Conservation (phyloP, 352 stramenopile species). For the Phytophthora fragariae region DNA sequence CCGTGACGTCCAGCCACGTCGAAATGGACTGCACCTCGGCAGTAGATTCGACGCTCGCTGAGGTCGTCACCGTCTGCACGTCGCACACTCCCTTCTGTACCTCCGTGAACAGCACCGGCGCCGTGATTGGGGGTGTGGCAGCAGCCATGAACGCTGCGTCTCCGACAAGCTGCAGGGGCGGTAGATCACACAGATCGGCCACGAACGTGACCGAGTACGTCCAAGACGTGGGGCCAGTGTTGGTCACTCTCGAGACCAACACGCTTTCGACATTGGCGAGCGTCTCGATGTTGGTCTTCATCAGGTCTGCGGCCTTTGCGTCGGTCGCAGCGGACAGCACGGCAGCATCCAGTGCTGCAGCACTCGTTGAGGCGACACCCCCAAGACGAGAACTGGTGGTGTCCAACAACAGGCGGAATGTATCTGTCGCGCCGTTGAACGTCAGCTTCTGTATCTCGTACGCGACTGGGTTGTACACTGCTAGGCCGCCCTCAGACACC, state of each 20-base stretch:
- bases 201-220: slow-evolving; percentile 91
- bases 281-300: slow-evolving; percentile 87
- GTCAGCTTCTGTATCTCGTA: slow-evolving; percentile 93
- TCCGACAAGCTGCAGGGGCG: slow-evolving; percentile 65
- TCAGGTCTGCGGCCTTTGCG: slow-evolving; percentile 62
- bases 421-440: slow-evolving; percentile 65
- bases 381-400: slow-evolving; percentile 63
- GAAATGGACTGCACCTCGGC: slow-evolving; percentile 91
- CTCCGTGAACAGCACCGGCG: slow-evolving; percentile 58
- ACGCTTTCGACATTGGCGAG: slow-evolving; percentile 89
- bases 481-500: slow-evolving; percentile 91
- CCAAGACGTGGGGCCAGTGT: slow-evolving; percentile 44
- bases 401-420: slow-evolving; percentile 83
- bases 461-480: slow-evolving; percentile 89
- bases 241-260: slow-evolving; percentile 66
- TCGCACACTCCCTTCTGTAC: slow-evolving; percentile 92
- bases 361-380: slow-evolving; percentile 54
- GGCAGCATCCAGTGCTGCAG: slow-evolving; percentile 53
- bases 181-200: slow-evolving; percentile 85
- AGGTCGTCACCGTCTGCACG: slow-evolving; percentile 94
- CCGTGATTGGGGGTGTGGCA: slow-evolving; percentile 41
- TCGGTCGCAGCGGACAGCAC: slow-evolving; percentile 48
- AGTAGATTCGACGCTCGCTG: slow-evolving; percentile 89
- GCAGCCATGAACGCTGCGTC: slow-evolving; percentile 54
- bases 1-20: slow-evolving; percentile 70